Conservation (phyloP, 495 filamentous ascomycete species). For the Penicillium cinerascens region DNA sequence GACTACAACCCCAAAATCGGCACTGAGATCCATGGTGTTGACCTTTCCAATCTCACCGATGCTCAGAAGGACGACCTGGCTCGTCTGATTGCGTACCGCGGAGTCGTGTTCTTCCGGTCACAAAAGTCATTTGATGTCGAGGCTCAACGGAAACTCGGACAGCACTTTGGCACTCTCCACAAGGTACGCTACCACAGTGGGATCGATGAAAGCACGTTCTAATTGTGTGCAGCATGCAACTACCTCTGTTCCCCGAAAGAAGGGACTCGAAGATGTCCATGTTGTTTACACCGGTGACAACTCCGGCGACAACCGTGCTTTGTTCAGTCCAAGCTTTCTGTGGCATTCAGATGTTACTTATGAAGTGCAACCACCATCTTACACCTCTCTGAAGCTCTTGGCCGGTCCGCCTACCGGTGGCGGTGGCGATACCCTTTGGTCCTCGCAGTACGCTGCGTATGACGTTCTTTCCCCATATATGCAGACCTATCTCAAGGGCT, state of each 20-base stretch:
- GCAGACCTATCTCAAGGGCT: constrained; percentile 66
- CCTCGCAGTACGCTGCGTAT: constrained; percentile 70
- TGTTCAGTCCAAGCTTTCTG: constrained; percentile 49
- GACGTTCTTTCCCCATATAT: constrained; percentile 64
- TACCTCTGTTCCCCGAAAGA: constrained; percentile 53
- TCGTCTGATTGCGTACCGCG: constrained; percentile 64
- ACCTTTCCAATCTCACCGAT: constrained; percentile 63
- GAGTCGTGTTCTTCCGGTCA: constrained; percentile 70
- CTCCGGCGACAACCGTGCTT: constrained; percentile 54
- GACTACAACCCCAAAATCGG: constrained; percentile 68
- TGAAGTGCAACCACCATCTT: constrained; percentile 74
- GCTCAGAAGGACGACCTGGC: constrained; percentile 74
- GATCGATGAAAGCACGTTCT: background rate
- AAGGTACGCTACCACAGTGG: constrained; percentile 31
- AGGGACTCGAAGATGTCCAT: constrained; percentile 65
- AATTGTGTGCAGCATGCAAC: constrained; percentile 45
- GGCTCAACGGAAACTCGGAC: constrained; percentile 60
- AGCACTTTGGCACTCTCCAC: constrained; percentile 65
- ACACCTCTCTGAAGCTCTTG: constrained; percentile 68
- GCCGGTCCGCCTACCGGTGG: constrained; percentile 63
- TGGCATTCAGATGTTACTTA: constrained; percentile 71
- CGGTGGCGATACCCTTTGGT: constrained; percentile 75
- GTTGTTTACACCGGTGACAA: constrained; percentile 65
- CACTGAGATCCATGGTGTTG: constrained; percentile 67
- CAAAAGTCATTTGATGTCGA: constrained; percentile 67